Conservation (phyloP, 768 basidiomycete species). For the Rhodotorula sphaerocarpa region DNA sequence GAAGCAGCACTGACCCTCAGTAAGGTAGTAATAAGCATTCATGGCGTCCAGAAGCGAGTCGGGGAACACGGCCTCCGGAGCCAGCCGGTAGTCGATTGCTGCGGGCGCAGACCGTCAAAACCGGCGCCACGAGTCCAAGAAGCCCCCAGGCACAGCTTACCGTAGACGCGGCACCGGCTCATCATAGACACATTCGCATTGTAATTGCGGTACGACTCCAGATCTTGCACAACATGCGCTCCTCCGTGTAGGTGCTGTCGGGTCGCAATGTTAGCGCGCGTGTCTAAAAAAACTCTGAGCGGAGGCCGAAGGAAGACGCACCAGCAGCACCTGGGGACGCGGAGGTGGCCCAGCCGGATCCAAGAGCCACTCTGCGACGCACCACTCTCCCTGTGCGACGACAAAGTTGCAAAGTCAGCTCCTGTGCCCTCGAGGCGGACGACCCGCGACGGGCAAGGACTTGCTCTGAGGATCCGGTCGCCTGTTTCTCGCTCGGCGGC, state of each 20-base stretch:
- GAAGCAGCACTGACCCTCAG: slow-evolving; percentile 74
- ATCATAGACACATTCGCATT: slow-evolving; percentile 80
- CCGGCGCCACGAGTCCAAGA: no score
- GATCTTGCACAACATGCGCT: slow-evolving; percentile 80
- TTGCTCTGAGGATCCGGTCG: not conserved
- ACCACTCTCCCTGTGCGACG: slow-evolving; percentile 57
- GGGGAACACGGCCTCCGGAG: slow-evolving; percentile 87
- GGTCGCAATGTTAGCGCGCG: no score
- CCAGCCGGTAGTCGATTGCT: slow-evolving; percentile 90
- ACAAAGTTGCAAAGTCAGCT: not conserved
- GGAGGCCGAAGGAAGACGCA: no score
- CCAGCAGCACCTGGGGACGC: slow-evolving; percentile 61
- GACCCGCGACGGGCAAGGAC: no score
- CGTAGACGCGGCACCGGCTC: slow-evolving; percentile 74
- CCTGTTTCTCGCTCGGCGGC: not conserved
- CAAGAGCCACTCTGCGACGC: slow-evolving; percentile 6
- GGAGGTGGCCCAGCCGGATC: slow-evolving; percentile 43
- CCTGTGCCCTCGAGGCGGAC: not conserved
- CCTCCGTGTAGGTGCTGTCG: slow-evolving; percentile 89
- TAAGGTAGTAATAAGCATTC: slow-evolving; percentile 70
- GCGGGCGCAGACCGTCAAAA: not conserved
- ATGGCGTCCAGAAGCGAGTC: slow-evolving; percentile 78
- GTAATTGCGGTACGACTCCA: slow-evolving; percentile 73
- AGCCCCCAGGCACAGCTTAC: not conserved
- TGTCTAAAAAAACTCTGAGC: no score